phyloP scores from a whole-genome alignment of 441 rosid species.

The Euphorbia corollata region DNA sequence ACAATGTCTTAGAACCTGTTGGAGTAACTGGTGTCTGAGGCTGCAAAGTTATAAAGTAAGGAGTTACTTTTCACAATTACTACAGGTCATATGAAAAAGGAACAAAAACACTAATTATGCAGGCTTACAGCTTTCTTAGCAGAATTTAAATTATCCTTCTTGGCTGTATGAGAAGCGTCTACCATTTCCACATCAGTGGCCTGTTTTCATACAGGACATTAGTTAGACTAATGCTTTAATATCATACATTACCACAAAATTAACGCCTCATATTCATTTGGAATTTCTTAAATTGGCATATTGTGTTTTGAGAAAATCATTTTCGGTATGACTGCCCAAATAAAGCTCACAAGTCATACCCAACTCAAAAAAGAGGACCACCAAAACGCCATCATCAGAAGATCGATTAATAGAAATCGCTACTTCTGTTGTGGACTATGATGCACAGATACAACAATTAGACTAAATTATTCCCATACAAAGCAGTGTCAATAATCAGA shows the following conservation, averaged over 20 bases:
- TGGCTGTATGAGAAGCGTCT: slow-evolving; percentile 33
- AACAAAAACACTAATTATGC: neutral
- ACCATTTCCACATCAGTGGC: slow-evolving; percentile 57
- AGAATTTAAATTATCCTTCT: slow-evolving; percentile 30
- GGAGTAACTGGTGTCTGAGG: slow-evolving; percentile 59
- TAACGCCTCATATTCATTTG: too few species aligned
- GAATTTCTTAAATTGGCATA: neutral
- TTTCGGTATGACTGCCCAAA: neutral
- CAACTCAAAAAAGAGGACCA: neutral
- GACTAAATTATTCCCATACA: neutral
- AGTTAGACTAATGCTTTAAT: neutral
- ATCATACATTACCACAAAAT: neutral
- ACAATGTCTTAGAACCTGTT: slow-evolving; percentile 53
- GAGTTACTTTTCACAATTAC: neutral
- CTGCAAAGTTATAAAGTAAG: slow-evolving; percentile 28
- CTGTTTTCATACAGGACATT: slow-evolving; percentile 22
- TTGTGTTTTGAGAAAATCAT: too few species aligned
- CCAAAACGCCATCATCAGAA: neutral
- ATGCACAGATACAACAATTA: too few species aligned
- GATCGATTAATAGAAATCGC: neutral
- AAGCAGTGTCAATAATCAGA: neutral
- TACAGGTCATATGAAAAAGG: neutral
- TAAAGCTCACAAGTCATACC: neutral
- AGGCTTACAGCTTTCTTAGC: slow-evolving; percentile 34
- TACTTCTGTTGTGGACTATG: neutral